These are phyloP conservation scores for Diphasiastrum complanatum DNA, from an alignment of 83 land plant species.

Conservation along the genomic window DNA sequence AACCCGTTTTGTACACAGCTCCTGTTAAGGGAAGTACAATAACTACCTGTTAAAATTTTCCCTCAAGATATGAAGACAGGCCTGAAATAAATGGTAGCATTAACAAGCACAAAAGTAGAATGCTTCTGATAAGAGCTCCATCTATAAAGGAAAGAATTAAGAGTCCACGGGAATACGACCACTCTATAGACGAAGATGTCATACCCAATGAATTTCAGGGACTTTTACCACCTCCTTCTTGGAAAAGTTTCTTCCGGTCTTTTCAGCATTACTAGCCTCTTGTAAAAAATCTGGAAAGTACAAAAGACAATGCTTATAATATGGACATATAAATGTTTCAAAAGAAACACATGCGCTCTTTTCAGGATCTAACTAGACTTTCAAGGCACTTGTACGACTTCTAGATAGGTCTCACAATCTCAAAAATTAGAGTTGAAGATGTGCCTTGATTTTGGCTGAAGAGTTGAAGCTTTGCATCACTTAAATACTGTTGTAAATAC, in stretches of 20 bases:
- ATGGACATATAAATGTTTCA: too few relatives aligned
- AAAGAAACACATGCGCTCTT: too few relatives aligned
- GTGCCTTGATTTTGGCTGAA: too few relatives aligned
- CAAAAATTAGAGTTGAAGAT: too few relatives aligned
- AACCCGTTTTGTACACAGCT: conserved; percentile 58
- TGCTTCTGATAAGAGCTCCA: background rate
- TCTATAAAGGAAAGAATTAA: background rate
- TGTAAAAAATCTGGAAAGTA: conserved; percentile 63
- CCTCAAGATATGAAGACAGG: background rate
- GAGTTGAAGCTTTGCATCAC: too few relatives aligned
- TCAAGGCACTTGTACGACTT: too few relatives aligned
- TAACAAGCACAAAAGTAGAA: background rate
- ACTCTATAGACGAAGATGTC: background rate
- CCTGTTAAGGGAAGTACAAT: conserved; percentile 40
- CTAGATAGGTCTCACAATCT: too few relatives aligned
- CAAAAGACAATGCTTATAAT: too few relatives aligned
- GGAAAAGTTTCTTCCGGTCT: conserved; percentile 58
- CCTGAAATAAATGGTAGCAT: background rate
- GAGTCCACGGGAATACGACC: background rate
- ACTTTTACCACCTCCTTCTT: conserved; percentile 42
- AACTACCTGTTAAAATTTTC: background rate
- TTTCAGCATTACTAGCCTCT: conserved; percentile 83
- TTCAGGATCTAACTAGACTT: too few relatives aligned
- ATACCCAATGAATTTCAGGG: conserved; percentile 81
- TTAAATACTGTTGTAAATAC: background rate